These are phyloP conservation scores for Moniliella sp. DNA, from an alignment of 1,284 basidiomycete species.

Conservation along the genomic window DNA sequence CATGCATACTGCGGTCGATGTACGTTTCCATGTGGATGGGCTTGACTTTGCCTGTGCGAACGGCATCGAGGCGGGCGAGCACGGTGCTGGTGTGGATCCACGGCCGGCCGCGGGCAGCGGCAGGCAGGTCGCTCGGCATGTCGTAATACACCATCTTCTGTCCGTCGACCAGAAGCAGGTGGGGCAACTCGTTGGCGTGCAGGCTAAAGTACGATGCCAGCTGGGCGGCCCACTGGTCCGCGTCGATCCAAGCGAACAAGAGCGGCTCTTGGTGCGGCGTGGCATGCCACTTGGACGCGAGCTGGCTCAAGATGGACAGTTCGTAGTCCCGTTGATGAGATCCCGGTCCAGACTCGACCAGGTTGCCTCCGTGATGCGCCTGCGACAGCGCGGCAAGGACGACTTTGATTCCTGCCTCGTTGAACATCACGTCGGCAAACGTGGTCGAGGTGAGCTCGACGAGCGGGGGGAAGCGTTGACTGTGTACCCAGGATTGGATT, in stretches of 20 bases:
- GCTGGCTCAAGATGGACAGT: background rate
- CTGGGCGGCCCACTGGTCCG: constrained; percentile 15
- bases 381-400: constrained; percentile 21
- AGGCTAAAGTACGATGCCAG: constrained; percentile 13
- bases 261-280: constrained; percentile 2
- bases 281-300: background rate
- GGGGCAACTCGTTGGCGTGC: constrained; percentile 6
- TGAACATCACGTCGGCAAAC: constrained; percentile 16
- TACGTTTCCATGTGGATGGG: constrained; percentile 7
- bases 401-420: constrained; percentile 9
- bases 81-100: constrained; percentile 3
- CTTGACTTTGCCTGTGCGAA: constrained; percentile 6
- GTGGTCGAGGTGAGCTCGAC: constrained; percentile 15
- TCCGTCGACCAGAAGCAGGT: constrained; percentile 13
- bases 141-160: constrained; percentile 10
- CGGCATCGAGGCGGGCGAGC: constrained; percentile 4
- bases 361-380: constrained; percentile 7
- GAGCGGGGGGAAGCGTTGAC: constrained; percentile 13
- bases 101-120: background rate
- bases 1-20: constrained; percentile 8
- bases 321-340: constrained; percentile 1
- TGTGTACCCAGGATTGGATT: constrained; percentile 12
- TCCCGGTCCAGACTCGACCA: constrained; percentile 3
- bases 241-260: constrained; percentile 27
- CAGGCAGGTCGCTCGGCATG: constrained; percentile 3